Conservation (phyloP, 805 yeast species). For the Yueomyces sp. region DNA sequence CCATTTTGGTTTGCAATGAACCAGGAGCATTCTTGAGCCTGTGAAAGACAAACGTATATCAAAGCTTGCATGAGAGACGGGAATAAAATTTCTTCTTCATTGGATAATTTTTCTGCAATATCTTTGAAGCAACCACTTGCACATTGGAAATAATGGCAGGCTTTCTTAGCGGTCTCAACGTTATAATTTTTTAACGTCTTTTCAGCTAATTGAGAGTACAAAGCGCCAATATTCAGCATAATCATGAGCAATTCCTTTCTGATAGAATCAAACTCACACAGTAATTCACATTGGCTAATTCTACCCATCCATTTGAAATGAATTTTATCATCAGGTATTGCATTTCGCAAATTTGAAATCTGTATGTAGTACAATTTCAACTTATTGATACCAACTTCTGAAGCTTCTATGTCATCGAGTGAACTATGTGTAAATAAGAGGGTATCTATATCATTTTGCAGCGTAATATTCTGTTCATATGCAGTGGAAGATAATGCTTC, state of each 20-base stretch:
- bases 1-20: slow-evolving; percentile 38
- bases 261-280: neutral
- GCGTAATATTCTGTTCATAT: neutral
- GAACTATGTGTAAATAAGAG: neutral
- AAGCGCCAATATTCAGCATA: neutral
- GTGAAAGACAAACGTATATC: slow-evolving; percentile 49
- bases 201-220: neutral
- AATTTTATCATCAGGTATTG: neutral
- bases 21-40: slow-evolving; percentile 85
- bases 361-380: neutral
- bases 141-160: slow-evolving; percentile 52
- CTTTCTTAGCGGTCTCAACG: slow-evolving; percentile 29
- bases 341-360: neutral
- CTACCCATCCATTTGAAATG: neutral
- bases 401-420: neutral
- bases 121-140: slow-evolving; percentile 55
- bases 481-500: neutral
- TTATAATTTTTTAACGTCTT: no score
- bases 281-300: neutral
- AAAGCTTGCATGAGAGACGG: slow-evolving; percentile 37
- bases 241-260: neutral
- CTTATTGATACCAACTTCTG: neutral
- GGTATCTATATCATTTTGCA: neutral
- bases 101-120: slow-evolving; percentile 15
- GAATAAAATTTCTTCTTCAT: slow-evolving; percentile 19